These are phyloP conservation scores for Eucalyptus pauciflora DNA, from an alignment of 345 rosid genomes.

Conservation along the genomic window DNA sequence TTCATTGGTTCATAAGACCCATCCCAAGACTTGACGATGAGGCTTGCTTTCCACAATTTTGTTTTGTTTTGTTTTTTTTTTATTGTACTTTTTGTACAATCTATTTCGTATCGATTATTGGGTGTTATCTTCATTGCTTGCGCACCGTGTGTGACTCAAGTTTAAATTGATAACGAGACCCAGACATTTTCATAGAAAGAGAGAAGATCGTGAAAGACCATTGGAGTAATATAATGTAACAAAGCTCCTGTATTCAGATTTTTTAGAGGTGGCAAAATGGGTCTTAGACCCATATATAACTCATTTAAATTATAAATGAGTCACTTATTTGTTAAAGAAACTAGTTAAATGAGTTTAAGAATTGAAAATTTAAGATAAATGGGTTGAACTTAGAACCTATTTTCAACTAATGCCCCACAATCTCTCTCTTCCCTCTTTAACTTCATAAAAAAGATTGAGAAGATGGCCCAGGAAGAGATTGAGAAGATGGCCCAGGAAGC, in stretches of 20 bases:
- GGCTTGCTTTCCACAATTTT: background rate
- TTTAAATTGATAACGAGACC: background rate
- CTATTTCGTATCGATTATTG: background rate
- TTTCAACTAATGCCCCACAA: too few relatives aligned
- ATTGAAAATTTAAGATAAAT: too few relatives aligned
- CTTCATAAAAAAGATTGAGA: background rate
- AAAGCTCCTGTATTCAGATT: rapidly evolving
- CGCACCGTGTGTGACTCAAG: rapidly evolving
- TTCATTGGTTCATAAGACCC: background rate
- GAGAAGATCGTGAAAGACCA: background rate
- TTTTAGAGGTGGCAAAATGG: too few relatives aligned
- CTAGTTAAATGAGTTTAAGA: too few relatives aligned
- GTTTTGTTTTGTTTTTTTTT: too few relatives aligned
- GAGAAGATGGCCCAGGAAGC: background rate
- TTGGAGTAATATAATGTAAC: too few relatives aligned
- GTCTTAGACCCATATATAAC: rapidly evolving
- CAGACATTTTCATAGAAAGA: background rate
- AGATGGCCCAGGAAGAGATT: background rate
- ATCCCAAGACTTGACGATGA: background rate
- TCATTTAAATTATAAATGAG: too few relatives aligned
- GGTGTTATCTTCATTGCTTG: background rate
- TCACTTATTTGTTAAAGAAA: too few relatives aligned
- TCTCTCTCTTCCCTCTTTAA: too few relatives aligned
- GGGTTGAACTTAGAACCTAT: too few relatives aligned
- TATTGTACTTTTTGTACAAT: background rate